Conservation (phyloP, 176 grass and related monocot genomes). For the Alopecurus myosuroides region DNA sequence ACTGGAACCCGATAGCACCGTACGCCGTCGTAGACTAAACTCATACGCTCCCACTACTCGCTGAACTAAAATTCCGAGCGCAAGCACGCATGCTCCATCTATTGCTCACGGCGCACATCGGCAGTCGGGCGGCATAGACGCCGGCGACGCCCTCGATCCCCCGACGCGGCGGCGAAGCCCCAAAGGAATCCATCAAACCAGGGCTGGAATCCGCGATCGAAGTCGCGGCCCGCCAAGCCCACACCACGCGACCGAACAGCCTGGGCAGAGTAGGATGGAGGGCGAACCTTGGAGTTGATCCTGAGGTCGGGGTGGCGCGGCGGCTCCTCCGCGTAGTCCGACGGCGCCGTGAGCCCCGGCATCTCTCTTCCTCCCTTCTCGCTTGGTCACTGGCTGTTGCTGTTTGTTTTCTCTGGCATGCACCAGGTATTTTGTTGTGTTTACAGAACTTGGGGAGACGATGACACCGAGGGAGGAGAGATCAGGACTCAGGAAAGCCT, state of each 20-base stretch:
- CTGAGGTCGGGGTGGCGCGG: slow-evolving; percentile 73
- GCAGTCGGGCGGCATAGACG: background rate
- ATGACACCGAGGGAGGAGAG: background rate
- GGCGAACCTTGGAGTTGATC: slow-evolving; percentile 75
- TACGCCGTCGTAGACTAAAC: background rate
- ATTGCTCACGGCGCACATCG: background rate
- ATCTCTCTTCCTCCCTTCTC: slow-evolving; percentile 30
- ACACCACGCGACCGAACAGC: background rate
- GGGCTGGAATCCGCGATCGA: background rate
- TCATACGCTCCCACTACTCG: background rate
- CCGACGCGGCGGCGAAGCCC: background rate
- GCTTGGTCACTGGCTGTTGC: background rate
- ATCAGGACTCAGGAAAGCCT: background rate
- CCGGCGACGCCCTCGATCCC: background rate
- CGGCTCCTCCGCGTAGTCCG: slow-evolving; percentile 76
- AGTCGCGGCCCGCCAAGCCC: background rate
- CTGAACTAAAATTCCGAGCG: background rate
- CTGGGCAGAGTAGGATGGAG: background rate
- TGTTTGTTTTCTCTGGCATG: background rate
- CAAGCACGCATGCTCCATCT: background rate
- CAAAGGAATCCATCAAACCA: background rate
- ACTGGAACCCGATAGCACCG: background rate
- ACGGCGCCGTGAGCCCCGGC: slow-evolving; percentile 69
- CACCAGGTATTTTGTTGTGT: background rate
- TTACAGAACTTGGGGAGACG: background rate